phyloP scores from a whole-genome alignment of 73 alveolate species.

The Durusdinium trenchii region DNA sequence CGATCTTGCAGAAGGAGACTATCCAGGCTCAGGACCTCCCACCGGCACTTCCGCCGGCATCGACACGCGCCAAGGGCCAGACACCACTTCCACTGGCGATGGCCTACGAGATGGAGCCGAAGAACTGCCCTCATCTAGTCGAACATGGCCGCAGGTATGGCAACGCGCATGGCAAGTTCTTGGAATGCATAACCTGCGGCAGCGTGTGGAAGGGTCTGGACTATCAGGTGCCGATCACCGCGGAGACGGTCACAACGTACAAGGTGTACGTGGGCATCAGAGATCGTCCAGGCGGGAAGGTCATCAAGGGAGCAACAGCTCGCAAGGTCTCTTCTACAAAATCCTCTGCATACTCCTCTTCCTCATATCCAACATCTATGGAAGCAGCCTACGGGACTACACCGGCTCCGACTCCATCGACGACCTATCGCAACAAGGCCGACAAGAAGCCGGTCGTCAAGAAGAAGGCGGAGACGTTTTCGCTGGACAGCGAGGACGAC shows the following conservation, averaged over 20 bases:
- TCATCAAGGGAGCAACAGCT: neutral
- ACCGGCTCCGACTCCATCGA: neutral
- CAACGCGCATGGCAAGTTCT: neutral
- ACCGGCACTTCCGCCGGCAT: neutral
- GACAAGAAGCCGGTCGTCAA: neutral
- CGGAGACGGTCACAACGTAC: neutral
- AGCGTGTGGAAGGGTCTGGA: neutral
- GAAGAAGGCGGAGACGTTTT: neutral
- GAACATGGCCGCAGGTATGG: neutral
- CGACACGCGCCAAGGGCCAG: neutral
- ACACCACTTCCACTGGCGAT: neutral
- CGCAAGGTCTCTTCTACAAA: neutral
- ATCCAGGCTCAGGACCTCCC: neutral
- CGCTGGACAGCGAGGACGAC: neutral
- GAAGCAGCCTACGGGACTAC: neutral
- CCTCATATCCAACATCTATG: neutral
- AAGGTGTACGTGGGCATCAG: neutral
- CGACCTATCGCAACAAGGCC: too few species aligned
- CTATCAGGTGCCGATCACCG: slow-evolving; percentile 11
- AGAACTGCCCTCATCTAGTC: neutral
- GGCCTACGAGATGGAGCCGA: neutral
- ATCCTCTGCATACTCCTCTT: neutral
- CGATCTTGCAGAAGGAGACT: neutral
- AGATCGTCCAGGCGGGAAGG: neutral
- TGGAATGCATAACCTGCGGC: slow-evolving; percentile 33